phyloP scores from a whole-genome alignment of 371 early-diverging fungal genomes.

The Mortierella sp. region DNA sequence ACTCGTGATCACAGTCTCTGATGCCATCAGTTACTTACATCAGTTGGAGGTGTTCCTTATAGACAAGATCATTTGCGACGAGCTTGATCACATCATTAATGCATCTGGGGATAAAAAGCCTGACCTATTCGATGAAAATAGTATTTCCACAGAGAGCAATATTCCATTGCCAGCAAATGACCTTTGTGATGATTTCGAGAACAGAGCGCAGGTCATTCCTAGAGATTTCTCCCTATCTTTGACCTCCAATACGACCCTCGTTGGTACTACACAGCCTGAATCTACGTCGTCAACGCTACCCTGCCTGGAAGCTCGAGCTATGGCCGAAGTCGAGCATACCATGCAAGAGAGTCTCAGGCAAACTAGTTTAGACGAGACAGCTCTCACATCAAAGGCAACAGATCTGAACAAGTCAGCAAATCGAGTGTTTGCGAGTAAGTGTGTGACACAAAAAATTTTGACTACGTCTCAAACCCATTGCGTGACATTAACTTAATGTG shows the following conservation, averaged over 20 bases:
- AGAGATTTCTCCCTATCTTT: not conserved
- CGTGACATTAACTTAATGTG: too few relatives aligned
- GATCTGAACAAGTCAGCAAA: not conserved
- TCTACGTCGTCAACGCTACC: too few relatives aligned
- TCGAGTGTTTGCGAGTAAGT: not conserved
- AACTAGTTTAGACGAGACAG: not conserved
- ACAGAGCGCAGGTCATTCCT: not conserved
- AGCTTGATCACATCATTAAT: conserved; percentile 8
- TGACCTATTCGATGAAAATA: not conserved
- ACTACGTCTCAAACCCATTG: not conserved
- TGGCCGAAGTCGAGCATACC: too few relatives aligned
- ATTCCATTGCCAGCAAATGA: not conserved
- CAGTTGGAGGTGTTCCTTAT: not conserved
- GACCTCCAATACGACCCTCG: not conserved
- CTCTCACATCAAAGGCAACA: too few relatives aligned
- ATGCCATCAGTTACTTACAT: not conserved
- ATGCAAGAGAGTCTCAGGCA: too few relatives aligned
- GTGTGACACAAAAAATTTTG: not conserved
- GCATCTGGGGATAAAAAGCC: not conserved
- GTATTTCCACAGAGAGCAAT: not conserved
- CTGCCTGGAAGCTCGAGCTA: too few relatives aligned
- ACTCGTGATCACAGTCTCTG: not conserved
- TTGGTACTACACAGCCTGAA: not conserved
- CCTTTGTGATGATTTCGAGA: not conserved
- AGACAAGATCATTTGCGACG: conserved; percentile 9